phyloP scores from a whole-genome alignment of 495 filamentous ascomycete genomes.

The Aeminium ludgeri region DNA sequence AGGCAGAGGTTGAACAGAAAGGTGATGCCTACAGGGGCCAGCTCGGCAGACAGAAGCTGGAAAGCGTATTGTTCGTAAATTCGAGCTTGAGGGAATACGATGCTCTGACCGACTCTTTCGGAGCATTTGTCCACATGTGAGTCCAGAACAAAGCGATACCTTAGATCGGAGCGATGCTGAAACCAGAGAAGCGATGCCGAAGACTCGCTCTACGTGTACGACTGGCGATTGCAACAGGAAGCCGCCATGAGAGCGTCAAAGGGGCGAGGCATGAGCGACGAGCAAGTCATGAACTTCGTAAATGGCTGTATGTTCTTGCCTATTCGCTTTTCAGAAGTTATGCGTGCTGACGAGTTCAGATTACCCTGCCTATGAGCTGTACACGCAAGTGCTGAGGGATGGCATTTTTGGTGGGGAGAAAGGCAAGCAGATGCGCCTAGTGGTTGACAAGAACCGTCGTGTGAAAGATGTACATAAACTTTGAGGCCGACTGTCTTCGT shows the following conservation, averaged over 20 bases:
- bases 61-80: slow-evolving; percentile 60
- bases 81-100: slow-evolving; percentile 53
- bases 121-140: slow-evolving; percentile 74
- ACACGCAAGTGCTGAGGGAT: slow-evolving; percentile 18
- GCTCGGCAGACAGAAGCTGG: slow-evolving; percentile 42
- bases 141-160: slow-evolving; percentile 14
- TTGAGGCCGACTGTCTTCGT: neutral
- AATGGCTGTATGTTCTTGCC: slow-evolving; percentile 40
- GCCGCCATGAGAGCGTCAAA: slow-evolving; percentile 42
- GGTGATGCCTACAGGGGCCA: slow-evolving; percentile 28
- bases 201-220: slow-evolving; percentile 61
- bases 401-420: slow-evolving; percentile 19
- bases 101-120: slow-evolving; percentile 49
- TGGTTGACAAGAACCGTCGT: slow-evolving; percentile 20
- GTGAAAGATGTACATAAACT: slow-evolving; percentile 16
- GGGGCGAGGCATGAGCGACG: slow-evolving; percentile 62
- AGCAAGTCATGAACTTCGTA: slow-evolving; percentile 48
- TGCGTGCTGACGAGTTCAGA: slow-evolving; percentile 25
- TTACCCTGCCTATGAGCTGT: slow-evolving; percentile 42
- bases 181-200: slow-evolving; percentile 45
- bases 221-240: slow-evolving; percentile 78
- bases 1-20: slow-evolving; percentile 29
- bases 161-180: slow-evolving; percentile 1
- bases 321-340: neutral
- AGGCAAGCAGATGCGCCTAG: slow-evolving; percentile 21